Base-by-base conservation (phyloP, 805 yeast species). In the Citeromyces nyonsensis region DNA sequence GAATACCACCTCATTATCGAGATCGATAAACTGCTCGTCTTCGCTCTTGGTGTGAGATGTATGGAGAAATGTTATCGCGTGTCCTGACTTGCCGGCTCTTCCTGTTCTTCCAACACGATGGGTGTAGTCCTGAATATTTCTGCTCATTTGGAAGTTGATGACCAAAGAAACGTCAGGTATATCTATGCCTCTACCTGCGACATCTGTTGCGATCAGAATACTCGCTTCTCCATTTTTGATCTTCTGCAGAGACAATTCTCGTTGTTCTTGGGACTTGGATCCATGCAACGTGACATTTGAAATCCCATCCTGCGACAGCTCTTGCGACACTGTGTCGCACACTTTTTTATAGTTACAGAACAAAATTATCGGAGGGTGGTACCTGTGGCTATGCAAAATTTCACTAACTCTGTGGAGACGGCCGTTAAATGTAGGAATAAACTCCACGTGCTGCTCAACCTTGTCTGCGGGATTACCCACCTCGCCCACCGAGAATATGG, bases 71-170 rank as follows among this genome's bases (percentile, higher is more conserved):
- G 95, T 79, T 9, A 75, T 59, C 4, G 95, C 78, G 7, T 66
- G 60, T 29, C 98, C 98, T 5, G 48, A 49, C 30, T 69, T 71
- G 1, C 96, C 97, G 0, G 95, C 96, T 52, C 98, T 70, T 26
- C 97, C 98, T 0, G 98, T 88, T 56, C 98, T 73, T 36, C 98
- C 98, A 32, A 88, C 78, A 47, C 97, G 66, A 54, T 88, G 98
- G 12, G 88, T 69, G 44, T 85, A 88, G 37, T 79, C 86, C 39
- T 85, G 95, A 29, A 85, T 68, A 24, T 63, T 61, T 39, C 63
- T 69, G 7, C 85, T 57, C 86, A 86, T 77, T 43, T 88, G 95
- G 47, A 66, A 86, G 50, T 88, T 91, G 13, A 91, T 52, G 7
- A 88, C 97, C 25, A 86, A 50, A 0, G 91, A 71, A 6, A 88